phyloP scores from a whole-genome alignment of 148 eudicot species.

The Rhododendron kiyosumense region DNA sequence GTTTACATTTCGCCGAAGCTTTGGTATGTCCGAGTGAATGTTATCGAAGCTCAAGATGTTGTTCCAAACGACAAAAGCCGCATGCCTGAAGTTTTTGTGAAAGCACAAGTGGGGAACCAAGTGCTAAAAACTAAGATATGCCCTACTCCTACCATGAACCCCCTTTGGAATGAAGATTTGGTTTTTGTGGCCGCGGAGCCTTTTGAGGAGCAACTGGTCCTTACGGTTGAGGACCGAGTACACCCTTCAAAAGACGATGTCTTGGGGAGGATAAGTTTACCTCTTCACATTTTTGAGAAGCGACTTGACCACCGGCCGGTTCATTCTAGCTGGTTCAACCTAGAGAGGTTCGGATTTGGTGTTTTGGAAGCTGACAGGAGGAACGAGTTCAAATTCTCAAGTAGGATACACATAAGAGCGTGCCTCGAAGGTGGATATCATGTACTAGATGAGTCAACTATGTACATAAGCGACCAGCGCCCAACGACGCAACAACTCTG shows the following conservation, averaged over 20 bases:
- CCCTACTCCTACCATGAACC: slow-evolving; percentile 26
- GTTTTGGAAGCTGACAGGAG: slow-evolving; percentile 25
- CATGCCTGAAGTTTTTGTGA: slow-evolving; percentile 30
- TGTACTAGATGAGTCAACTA: slow-evolving; percentile 35
- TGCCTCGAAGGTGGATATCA: slow-evolving; percentile 47
- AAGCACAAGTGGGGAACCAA: slow-evolving; percentile 36
- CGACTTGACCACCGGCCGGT: slow-evolving; percentile 39
- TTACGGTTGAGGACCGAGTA: slow-evolving; percentile 32
- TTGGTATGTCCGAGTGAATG: slow-evolving; percentile 38
- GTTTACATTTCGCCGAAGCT: slow-evolving; percentile 43
- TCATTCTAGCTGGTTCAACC: slow-evolving; percentile 37
- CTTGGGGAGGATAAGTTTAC: slow-evolving; percentile 22
- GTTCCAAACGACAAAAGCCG: slow-evolving; percentile 27
- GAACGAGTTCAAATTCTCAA: slow-evolving; percentile 29
- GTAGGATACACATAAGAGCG: slow-evolving; percentile 36
- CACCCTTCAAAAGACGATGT: slow-evolving; percentile 27
- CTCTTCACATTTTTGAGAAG: slow-evolving; percentile 31
- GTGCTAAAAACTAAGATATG: slow-evolving; percentile 23
- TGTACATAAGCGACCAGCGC: slow-evolving; percentile 40
- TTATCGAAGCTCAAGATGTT: slow-evolving; percentile 38
- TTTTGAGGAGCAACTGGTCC: slow-evolving; percentile 34
- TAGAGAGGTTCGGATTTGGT: slow-evolving; percentile 32
- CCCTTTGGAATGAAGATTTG: slow-evolving; percentile 39
- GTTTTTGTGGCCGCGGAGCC: slow-evolving; percentile 42
- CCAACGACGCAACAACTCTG: slow-evolving; percentile 38